Evolutionary conservation across 257 asterid species (phyloP).

Genomic region (Solanum pimpinellifolium): DNA sequence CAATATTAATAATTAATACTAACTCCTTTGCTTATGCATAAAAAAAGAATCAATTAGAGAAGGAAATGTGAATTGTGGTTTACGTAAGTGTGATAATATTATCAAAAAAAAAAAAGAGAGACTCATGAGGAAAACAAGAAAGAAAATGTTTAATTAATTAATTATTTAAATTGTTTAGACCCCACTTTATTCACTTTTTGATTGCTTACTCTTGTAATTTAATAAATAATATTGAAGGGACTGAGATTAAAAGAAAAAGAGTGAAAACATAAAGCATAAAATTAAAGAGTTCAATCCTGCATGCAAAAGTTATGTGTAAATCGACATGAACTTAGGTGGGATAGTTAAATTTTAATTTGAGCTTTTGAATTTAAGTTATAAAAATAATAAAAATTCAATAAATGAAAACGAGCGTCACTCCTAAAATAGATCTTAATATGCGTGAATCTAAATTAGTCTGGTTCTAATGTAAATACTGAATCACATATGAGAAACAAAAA

Average conservation of each 20-base stretch:
- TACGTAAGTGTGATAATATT: neutral
- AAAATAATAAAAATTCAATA: too few relatives aligned
- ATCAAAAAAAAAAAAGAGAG: neutral
- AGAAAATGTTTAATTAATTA: neutral
- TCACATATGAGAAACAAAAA: neutral
- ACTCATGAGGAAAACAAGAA: neutral
- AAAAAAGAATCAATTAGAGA: neutral
- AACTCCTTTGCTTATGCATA: neutral
- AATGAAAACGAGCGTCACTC: rapidly evolving
- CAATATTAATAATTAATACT: neutral
- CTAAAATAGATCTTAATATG: neutral
- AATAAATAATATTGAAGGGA: too few relatives aligned
- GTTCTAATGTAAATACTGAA: too few relatives aligned
- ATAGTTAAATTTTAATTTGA: too few relatives aligned
- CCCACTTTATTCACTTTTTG: neutral
- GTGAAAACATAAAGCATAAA: neutral
- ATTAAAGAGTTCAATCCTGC: neutral
- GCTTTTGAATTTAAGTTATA: rapidly evolving
- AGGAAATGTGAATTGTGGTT: neutral
- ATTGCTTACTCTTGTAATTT: neutral
- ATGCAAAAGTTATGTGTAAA: neutral
- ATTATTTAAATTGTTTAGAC: neutral
- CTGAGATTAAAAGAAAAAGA: neutral
- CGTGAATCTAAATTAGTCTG: neutral
- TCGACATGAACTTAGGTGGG: neutral